phyloP scores from a whole-genome alignment of 352 stramenopile genomes.

The Phytophthora litchii region DNA sequence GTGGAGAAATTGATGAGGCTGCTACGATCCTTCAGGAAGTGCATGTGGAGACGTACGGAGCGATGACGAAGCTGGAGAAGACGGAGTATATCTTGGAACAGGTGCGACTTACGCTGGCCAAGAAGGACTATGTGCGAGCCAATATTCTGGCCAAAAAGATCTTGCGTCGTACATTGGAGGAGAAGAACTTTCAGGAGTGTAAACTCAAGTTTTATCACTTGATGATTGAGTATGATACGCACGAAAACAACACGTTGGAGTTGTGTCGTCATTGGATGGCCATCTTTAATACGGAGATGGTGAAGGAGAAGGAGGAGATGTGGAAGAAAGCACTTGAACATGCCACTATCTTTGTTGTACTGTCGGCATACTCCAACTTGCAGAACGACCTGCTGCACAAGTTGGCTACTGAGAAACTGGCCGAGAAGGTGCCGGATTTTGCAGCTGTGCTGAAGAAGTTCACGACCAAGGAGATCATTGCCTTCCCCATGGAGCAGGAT shows the following conservation, averaged over 20 bases:
- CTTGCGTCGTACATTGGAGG: slow-evolving; percentile 92
- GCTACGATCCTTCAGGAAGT: slow-evolving; percentile 97
- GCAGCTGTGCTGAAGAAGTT: slow-evolving; percentile 86
- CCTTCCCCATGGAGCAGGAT: slow-evolving; percentile 93
- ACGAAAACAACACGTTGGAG: slow-evolving; percentile 96
- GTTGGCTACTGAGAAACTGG: slow-evolving; percentile 63
- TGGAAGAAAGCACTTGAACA: slow-evolving; percentile 79
- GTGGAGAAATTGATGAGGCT: slow-evolving; percentile 93
- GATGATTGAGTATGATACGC: slow-evolving; percentile 96
- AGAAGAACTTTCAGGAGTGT: slow-evolving; percentile 94
- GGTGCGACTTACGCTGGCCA: slow-evolving; percentile 95
- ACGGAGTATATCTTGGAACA: slow-evolving; percentile 99
- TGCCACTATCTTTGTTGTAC: slow-evolving; percentile 76
- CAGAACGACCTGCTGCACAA: slow-evolving; percentile 81
- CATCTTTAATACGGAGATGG: slow-evolving; percentile 81
- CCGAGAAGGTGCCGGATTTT: slow-evolving; percentile 70
- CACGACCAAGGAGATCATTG: slow-evolving; percentile 97
- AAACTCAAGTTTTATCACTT: slow-evolving; percentile 98
- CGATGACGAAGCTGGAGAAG: slow-evolving; percentile 98
- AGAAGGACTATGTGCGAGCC: slow-evolving; percentile 97
- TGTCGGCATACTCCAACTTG: slow-evolving; percentile 80
- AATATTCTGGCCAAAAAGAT: slow-evolving; percentile 98
- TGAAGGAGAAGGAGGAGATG: slow-evolving; percentile 70
- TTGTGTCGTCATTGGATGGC: slow-evolving; percentile 90
- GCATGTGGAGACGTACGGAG: slow-evolving; percentile 98